Conservation (phyloP, 306 rosid species). For the Echinosophora koreensis region DNA sequence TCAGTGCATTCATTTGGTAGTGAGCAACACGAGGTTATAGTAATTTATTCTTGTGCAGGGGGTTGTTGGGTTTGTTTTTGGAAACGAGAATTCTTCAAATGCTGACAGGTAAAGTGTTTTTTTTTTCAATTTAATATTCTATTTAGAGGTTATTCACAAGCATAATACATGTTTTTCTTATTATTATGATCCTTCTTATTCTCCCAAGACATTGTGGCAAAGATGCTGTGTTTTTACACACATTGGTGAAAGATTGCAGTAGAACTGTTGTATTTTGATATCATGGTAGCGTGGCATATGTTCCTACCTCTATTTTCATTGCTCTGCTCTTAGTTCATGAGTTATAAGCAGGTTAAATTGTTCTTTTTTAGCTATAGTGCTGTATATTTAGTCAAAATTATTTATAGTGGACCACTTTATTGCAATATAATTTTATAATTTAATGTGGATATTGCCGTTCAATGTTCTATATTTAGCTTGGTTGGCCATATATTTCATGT, state of each 20-base stretch:
- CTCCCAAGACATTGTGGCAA: not conserved
- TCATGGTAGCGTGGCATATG: constrained; percentile 2
- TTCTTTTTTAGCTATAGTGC: not conserved
- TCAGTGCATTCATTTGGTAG: constrained; percentile 17
- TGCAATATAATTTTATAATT: not conserved
- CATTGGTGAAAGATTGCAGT: constrained; percentile 4
- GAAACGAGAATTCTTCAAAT: constrained; percentile 83
- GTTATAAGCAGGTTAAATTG: not conserved
- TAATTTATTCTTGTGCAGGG: constrained; percentile 58
- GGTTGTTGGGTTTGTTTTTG: constrained; percentile 88
- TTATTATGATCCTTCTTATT: not conserved
- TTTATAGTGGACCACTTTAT: constrained; percentile 15
- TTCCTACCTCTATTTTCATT: constrained; percentile 7
- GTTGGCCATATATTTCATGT: not conserved
- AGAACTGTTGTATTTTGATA: not conserved
- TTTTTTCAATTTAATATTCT: not conserved
- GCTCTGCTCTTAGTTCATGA: not conserved
- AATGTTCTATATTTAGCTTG: constrained; percentile 8
- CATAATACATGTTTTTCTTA: not conserved
- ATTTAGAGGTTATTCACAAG: not conserved
- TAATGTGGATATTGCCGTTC: constrained; percentile 1
- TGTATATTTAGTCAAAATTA: constrained; percentile 1
- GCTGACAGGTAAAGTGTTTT: constrained; percentile 71
- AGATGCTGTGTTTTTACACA: not conserved
- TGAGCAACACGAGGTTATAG: constrained; percentile 26